phyloP scores from a whole-genome alignment of 306 rosid genomes.

The Cicer pinnatifidum region DNA sequence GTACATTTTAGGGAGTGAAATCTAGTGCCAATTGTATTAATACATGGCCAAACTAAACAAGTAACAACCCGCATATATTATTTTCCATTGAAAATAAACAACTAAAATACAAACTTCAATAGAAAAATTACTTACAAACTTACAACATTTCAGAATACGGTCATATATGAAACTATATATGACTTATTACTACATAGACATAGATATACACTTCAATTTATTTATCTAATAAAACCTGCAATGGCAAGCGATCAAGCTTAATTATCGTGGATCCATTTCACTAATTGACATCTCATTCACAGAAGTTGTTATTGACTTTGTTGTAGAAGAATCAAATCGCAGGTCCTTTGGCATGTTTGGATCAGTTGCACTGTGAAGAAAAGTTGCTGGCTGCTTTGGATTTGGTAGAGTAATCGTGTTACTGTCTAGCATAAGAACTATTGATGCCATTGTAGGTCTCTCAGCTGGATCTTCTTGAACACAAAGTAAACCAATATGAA shows the following conservation, averaged over 20 bases:
- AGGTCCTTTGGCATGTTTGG: constrained; percentile 31
- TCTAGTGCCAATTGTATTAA: too few relatives aligned
- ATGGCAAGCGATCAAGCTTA: neutral
- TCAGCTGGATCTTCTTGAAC: constrained; percentile 50
- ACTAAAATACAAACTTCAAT: neutral
- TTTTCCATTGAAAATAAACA: constrained; percentile 18
- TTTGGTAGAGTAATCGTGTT: constrained; percentile 32
- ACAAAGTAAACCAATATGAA: constrained; percentile 49
- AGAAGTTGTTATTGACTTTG: constrained; percentile 21
- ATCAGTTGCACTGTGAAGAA: constrained; percentile 31
- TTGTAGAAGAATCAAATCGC: constrained; percentile 26
- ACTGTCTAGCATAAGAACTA: constrained; percentile 46
- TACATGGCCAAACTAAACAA: too few relatives aligned
- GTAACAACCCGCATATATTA: neutral
- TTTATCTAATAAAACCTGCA: neutral
- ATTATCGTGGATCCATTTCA: constrained; percentile 46
- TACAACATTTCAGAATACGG: neutral
- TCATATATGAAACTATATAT: neutral
- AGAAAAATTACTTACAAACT: too few relatives aligned
- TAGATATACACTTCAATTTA: neutral
- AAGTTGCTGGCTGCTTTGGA: constrained; percentile 46
- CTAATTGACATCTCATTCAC: constrained; percentile 39
- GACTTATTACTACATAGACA: neutral
- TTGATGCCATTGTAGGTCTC: constrained; percentile 51
- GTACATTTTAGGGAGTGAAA: too few relatives aligned